Percentiles rank a stretch among this genome's conserved stretches.
phyloP scores from a whole-genome alignment of 2,329 filamentous ascomycete species.

The Grosmannia serpens region DNA sequence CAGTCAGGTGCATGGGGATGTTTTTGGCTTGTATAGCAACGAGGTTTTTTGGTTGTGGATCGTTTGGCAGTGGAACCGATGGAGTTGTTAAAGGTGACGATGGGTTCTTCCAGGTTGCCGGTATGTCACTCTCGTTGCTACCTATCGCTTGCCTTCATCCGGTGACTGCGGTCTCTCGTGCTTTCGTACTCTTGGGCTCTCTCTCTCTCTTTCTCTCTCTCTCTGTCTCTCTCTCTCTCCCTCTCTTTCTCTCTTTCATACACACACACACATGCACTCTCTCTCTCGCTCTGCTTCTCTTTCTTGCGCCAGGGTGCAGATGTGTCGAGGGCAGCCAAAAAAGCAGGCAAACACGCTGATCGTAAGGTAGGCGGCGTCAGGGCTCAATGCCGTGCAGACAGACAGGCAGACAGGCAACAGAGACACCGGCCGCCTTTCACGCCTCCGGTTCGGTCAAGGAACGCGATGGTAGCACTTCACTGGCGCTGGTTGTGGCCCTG shows the following conservation, averaged over 20 bases:
- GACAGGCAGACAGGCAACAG: background rate
- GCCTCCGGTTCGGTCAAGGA: background rate
- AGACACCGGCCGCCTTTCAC: background rate
- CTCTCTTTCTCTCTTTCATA: too few species aligned
- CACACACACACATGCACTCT: too few species aligned
- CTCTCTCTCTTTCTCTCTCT: too few species aligned
- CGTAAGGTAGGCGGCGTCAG: background rate
- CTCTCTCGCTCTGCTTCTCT: too few species aligned
- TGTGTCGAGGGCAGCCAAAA: background rate
- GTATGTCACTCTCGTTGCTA: background rate
- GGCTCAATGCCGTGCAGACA: background rate
- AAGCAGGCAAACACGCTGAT: background rate
- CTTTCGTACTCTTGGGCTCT: too few species aligned
- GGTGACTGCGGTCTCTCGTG: too few species aligned
- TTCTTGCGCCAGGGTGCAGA: too few species aligned
- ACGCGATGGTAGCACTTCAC: background rate
- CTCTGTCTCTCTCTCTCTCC: too few species aligned
- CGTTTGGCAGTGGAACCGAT: background rate
- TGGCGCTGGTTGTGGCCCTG: background rate
- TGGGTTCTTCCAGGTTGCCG: background rate
- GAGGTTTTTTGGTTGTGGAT: background rate
- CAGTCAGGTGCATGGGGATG: background rate
- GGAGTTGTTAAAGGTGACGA: background rate
- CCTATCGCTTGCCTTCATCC: background rate
- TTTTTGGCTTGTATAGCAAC: background rate